Evolutionary conservation across 1,284 basidiomycete species (phyloP).

Genomic region (Flammula alnicola): DNA sequence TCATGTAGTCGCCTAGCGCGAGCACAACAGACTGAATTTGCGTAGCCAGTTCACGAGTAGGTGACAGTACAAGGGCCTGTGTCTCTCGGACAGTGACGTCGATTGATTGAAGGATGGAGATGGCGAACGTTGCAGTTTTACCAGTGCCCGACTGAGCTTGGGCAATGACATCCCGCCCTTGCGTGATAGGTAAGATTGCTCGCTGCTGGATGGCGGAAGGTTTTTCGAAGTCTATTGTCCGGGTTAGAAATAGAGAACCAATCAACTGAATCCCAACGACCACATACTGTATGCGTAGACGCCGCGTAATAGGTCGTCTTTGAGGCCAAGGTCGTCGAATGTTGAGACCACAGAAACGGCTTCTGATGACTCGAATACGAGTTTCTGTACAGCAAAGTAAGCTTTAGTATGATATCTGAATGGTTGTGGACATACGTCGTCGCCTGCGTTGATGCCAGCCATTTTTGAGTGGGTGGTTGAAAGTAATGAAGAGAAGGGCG

Average conservation of each 20-base stretch:
- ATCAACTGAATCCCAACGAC: neutral
- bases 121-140: slow-evolving; percentile 99
- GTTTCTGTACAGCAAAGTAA: slow-evolving; percentile 61
- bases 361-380: slow-evolving; percentile 98
- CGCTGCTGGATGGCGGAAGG: slow-evolving; percentile 99
- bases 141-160: slow-evolving; percentile 99
- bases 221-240: slow-evolving; percentile 89
- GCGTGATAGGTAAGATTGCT: slow-evolving; percentile 94
- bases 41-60: slow-evolving; percentile 94
- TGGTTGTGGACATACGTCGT: slow-evolving; percentile 58
- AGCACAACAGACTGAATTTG: slow-evolving; percentile 99
- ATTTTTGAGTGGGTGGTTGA: slow-evolving; percentile 50
- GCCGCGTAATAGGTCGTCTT: slow-evolving; percentile 94
- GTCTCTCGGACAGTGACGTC: slow-evolving; percentile 95
- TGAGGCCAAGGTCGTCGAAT: slow-evolving; percentile 93
- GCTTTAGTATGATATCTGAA: neutral
- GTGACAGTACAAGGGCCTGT: slow-evolving; percentile 94
- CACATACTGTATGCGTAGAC: slow-evolving; percentile 98
- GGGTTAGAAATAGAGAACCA: slow-evolving; percentile 7
- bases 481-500: slow-evolving; percentile 45
- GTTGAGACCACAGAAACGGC: slow-evolving; percentile 86
- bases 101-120: slow-evolving; percentile 94
- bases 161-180: slow-evolving; percentile 95
- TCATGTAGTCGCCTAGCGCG: slow-evolving; percentile 98
- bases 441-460: slow-evolving; percentile 77